Evolutionary conservation across 352 stramenopile genomes (phyloP).

Genomic region (Phytophthora sp.): DNA sequence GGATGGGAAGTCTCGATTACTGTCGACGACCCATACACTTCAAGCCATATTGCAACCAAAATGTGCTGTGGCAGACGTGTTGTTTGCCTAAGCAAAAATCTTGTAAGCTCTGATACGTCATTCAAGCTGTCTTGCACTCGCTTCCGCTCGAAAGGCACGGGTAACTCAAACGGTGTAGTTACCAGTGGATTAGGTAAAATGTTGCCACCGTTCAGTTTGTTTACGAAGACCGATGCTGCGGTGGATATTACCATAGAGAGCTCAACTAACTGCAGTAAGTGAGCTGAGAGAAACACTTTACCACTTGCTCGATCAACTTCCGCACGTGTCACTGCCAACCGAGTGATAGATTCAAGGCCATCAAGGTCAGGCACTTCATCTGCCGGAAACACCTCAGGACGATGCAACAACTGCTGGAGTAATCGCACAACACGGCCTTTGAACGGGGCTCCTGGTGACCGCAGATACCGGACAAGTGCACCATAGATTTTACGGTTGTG

Average conservation of each 20-base stretch:
- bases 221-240: constrained; percentile 43
- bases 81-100: constrained; percentile 66
- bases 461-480: constrained; percentile 80
- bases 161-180: constrained; percentile 38
- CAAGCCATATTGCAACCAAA: constrained; percentile 75
- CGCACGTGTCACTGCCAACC: constrained; percentile 61
- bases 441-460: constrained; percentile 78
- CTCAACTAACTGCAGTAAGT: constrained; percentile 83
- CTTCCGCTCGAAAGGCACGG: constrained; percentile 50
- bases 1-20: constrained; percentile 76
- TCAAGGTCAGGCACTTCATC: constrained; percentile 67
- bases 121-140: constrained; percentile 49
- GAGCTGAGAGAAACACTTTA: constrained; percentile 75
- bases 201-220: constrained; percentile 15
- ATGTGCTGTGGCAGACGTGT: constrained; percentile 56
- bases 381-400: constrained; percentile 59
- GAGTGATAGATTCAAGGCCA: constrained; percentile 65
- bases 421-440: constrained; percentile 81
- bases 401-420: constrained; percentile 77
- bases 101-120: constrained; percentile 56
- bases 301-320: constrained; percentile 61
- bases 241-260: constrained; percentile 66
- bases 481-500: constrained; percentile 86
- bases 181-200: background rate
- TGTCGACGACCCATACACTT: constrained; percentile 66